Evolutionary conservation across 306 rosid species (phyloP).

Genomic region (apple (Malus domestica)): ASM211411v1 NC_041798.1:22166501-22167000

Average conservation of each 20-base stretch:
- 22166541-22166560: slow-evolving; percentile 39
- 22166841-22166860: slow-evolving; percentile 74
- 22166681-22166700: not conserved
- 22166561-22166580: slow-evolving; percentile 70
- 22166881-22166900: slow-evolving; percentile 68
- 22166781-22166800: slow-evolving; percentile 91
- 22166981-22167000: slow-evolving; percentile 94
- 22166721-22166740: slow-evolving; percentile 90
- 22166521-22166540: slow-evolving; percentile 66
- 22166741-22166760: slow-evolving; percentile 85
- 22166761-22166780: slow-evolving; percentile 74
- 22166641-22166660: not conserved
- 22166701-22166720: slow-evolving; percentile 75
- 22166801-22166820: slow-evolving; percentile 73
- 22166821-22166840: slow-evolving; percentile 62
- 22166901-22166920: slow-evolving; percentile 82
- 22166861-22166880: slow-evolving; percentile 68
- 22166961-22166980: slow-evolving; percentile 89
- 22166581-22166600: slow-evolving; percentile 88
- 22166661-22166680: not conserved
- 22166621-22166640: not conserved
- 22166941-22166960: slow-evolving; percentile 64
- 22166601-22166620: slow-evolving; percentile 66
- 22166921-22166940: slow-evolving; percentile 88
- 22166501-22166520: slow-evolving; percentile 55